Base-by-base conservation (phyloP, 1,139 yeast genomes). In the Kazachstania sp. region DNA sequence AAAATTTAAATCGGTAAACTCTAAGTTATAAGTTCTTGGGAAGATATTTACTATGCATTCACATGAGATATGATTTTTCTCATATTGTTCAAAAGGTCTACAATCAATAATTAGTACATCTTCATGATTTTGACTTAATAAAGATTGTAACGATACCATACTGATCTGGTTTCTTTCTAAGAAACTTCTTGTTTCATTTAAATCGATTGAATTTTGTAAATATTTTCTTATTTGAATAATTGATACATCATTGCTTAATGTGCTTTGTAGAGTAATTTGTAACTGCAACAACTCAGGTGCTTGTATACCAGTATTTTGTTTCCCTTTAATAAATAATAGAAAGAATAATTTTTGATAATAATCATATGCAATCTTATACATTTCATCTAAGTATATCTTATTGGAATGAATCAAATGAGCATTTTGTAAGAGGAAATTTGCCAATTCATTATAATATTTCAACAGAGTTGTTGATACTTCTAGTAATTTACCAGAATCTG, bases 331-430 rank as follows among this genome's bases (percentile, higher is more conserved):
- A 6, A 34, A 29, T 11, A 39, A 13, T 11, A 44, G 35, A 15
- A 20, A 44, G 23, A 38, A 39, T 13, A 35, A 13, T 38, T 37
- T 39, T 13, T 44, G 46, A 29, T 44, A 44, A n/a, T 44, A 38
- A 16, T 44, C 37, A 23, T 38, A 34, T 1, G 46, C 40, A 11
- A 30, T n/a, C 13, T n/a, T 39, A 20, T 39, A 44, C 29, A 44
- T 29, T 18, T 34, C 30, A 18, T 35, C 34, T 2, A 37, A 13
- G 16, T 42, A 34, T n/a, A 20, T 15, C 34, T 30, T 29, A 15
- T 28, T 31, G 13, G 7, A n/a, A 39, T 39, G n/a, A 12, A 26
- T 13, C 19, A 15, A 9, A 32, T 32, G 6, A 13, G 12, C 7
- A 13, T 18, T 9, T 7, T 3, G 38, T 5, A 39, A 39, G 3